phyloP scores from a whole-genome alignment of 768 basidiomycete species.

The Suillus subaureus region DNA sequence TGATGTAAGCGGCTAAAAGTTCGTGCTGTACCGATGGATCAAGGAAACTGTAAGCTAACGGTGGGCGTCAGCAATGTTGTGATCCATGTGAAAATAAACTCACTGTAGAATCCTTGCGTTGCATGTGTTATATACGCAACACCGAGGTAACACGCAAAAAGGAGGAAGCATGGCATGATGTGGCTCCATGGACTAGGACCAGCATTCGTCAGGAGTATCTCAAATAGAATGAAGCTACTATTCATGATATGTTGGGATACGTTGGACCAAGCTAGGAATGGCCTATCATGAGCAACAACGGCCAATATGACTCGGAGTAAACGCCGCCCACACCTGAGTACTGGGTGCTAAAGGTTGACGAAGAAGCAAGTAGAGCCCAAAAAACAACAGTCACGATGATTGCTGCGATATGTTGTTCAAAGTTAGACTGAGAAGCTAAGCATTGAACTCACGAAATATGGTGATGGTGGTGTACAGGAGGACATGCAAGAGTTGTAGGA shows the following conservation, averaged over 20 bases:
- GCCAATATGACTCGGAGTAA: background rate
- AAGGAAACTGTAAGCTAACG: conserved; percentile 67
- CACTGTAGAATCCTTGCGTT: conserved; percentile 67
- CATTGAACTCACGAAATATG: conserved; percentile 54
- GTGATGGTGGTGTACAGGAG: conserved; percentile 51
- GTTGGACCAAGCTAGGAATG: conserved; percentile 55
- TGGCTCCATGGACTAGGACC: conserved; percentile 55
- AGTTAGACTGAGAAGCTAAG: background rate
- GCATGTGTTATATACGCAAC: conserved; percentile 68
- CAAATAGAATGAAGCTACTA: conserved; percentile 54
- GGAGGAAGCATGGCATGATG: conserved; percentile 46
- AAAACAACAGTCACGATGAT: conserved; percentile 65
- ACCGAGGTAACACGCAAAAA: conserved; percentile 60
- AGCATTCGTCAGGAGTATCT: conserved; percentile 56
- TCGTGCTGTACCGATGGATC: conserved; percentile 47
- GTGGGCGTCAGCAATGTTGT: conserved; percentile 10
- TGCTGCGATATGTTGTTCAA: conserved; percentile 39
- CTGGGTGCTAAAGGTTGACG: conserved; percentile 41
- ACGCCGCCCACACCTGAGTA: conserved; percentile 39
- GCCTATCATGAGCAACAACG: conserved; percentile 6
- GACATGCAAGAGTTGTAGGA: conserved; percentile 59
- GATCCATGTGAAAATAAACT: conserved; percentile 23
- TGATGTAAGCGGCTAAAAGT: conserved; percentile 60
- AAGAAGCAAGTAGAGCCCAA: conserved; percentile 55
- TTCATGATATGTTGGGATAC: conserved; percentile 67